These are phyloP conservation scores for Suillus lakei DNA, from an alignment of 768 basidiomycete genomes.

Conservation along the genomic window DNA sequence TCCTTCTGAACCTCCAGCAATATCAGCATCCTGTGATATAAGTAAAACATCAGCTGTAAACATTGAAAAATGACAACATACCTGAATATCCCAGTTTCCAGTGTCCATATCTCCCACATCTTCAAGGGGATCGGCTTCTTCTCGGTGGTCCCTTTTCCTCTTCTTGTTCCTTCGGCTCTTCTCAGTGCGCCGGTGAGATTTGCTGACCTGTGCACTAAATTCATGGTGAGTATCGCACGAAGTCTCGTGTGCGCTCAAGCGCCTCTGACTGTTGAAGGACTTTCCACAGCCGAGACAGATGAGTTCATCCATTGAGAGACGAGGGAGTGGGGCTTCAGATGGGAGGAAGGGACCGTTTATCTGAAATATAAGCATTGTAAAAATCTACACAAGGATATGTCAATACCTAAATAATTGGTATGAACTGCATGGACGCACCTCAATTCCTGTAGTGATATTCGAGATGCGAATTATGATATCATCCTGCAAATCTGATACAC, in stretches of 20 bases:
- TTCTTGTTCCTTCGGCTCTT: background rate
- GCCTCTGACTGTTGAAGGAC: constrained; percentile 3
- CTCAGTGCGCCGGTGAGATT: background rate
- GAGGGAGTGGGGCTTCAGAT: background rate
- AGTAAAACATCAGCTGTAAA: background rate
- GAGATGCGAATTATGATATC: background rate
- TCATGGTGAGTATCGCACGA: background rate
- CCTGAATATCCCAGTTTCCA: background rate
- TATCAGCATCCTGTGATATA: background rate
- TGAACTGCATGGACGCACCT: background rate
- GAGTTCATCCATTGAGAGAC: background rate
- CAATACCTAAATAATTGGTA: background rate
- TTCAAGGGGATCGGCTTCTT: background rate
- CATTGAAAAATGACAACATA: background rate
- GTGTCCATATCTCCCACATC: background rate
- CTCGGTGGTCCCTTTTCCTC: background rate
- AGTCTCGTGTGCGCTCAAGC: constrained; percentile 1
- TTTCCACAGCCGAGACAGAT: constrained; percentile 10
- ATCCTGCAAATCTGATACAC: background rate
- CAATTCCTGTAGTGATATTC: no score
- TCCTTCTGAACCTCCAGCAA: background rate
- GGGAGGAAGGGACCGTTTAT: background rate
- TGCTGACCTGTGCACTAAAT: background rate
- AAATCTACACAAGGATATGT: background rate
- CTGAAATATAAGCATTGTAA: background rate